These are phyloP conservation scores for Davidsoniella neocaledoniae DNA, from an alignment of 2,329 filamentous ascomycete genomes.

Conservation along the genomic window DNA sequence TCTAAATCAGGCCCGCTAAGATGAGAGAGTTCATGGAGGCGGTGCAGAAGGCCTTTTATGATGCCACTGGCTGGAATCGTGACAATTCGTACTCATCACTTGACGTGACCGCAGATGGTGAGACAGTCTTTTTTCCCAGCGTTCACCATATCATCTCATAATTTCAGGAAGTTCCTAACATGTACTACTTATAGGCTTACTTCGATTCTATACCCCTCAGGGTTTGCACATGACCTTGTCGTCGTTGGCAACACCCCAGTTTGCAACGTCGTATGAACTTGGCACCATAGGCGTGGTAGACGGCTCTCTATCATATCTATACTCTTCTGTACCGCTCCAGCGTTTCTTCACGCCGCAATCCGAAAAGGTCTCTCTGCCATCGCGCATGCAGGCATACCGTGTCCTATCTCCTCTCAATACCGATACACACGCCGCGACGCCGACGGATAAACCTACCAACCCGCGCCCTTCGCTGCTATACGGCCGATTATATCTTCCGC, in stretches of 20 bases:
- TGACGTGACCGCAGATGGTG: conserved; percentile 69
- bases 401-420: conserved; percentile 37
- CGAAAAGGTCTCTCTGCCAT: conserved; percentile 56
- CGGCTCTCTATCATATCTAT: conserved; percentile 93
- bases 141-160: conserved; percentile 3
- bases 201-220: conserved; percentile 75
- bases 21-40: conserved; percentile 99
- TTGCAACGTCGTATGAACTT: conserved; percentile 84
- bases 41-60: conserved; percentile 79
- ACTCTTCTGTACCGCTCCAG: conserved; percentile 66
- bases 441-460: conserved; percentile 16
- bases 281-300: conserved; percentile 83
- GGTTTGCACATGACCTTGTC: conserved; percentile 77
- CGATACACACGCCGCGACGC: conserved; percentile 12
- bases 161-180: not conserved
- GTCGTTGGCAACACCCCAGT: conserved; percentile 79
- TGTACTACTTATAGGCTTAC: conserved; percentile 41
- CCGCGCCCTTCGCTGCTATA: conserved; percentile 47
- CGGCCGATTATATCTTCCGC: conserved; percentile 65
- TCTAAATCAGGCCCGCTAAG: not conserved
- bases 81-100: conserved; percentile 85
- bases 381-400: conserved; percentile 67
- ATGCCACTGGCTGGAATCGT: conserved; percentile 71
- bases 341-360: conserved; percentile 51
- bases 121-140: conserved; percentile 14